These are phyloP conservation scores for Xylogone sp. DNA, from an alignment of 2,329 filamentous ascomycete species.

Conservation along the genomic window DNA sequence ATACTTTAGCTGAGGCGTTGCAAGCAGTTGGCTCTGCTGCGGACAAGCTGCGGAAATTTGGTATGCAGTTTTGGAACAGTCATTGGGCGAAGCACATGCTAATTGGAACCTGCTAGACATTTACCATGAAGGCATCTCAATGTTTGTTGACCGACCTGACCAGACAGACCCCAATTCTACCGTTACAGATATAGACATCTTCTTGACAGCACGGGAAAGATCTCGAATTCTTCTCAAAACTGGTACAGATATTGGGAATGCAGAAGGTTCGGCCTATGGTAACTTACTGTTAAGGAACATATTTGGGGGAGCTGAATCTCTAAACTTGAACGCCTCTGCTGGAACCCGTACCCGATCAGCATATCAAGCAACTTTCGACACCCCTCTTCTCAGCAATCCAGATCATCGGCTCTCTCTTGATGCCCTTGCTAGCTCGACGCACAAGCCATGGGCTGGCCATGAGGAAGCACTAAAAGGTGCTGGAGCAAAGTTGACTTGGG, in stretches of 20 bases:
- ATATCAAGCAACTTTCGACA: conserved; percentile 82
- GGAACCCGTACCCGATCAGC: conserved; percentile 89
- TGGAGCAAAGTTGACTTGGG: conserved; percentile 72
- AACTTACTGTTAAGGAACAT: conserved; percentile 87
- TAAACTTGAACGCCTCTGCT: conserved; percentile 81
- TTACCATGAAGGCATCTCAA: conserved; percentile 76
- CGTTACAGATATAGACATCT: conserved; percentile 76
- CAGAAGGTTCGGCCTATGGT: conserved; percentile 89
- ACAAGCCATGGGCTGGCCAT: conserved; percentile 91
- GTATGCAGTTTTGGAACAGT: conserved; percentile 42
- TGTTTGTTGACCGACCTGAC: conserved; percentile 76
- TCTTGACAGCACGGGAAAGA: conserved; percentile 73
- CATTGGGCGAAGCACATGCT: not conserved
- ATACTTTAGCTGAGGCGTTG: conserved; percentile 78
- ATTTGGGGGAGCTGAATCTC: conserved; percentile 86
- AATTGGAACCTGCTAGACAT: conserved; percentile 57
- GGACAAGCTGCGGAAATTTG: conserved; percentile 74
- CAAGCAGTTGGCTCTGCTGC: conserved; percentile 66
- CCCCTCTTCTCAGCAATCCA: conserved; percentile 80
- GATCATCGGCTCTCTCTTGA: conserved; percentile 77
- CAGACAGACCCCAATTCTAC: conserved; percentile 65
- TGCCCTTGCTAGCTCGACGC: conserved; percentile 75
- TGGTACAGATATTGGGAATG: conserved; percentile 89
- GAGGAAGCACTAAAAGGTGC: conserved; percentile 83
- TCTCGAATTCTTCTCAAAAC: conserved; percentile 86